These are phyloP conservation scores for Xylariomycetidae sp. DNA, from an alignment of 2,329 filamentous ascomycete species.

Conservation along the genomic window DNA sequence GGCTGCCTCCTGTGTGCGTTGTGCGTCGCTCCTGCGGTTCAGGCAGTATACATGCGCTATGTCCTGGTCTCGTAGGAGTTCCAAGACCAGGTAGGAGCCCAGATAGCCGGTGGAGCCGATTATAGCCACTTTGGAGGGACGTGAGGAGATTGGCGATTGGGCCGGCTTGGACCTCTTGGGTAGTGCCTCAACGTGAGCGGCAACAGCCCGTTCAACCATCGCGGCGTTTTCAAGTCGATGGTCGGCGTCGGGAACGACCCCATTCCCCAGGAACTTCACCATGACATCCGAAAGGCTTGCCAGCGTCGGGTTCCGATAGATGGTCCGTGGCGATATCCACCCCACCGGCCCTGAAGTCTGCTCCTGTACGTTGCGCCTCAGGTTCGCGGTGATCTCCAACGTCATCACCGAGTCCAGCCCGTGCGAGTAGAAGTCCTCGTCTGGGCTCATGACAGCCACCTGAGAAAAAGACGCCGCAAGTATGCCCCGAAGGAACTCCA, in stretches of 20 bases:
- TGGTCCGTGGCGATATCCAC: conserved; percentile 11
- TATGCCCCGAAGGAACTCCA: no score
- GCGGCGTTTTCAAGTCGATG: no score
- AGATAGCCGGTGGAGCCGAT: conserved; percentile 14
- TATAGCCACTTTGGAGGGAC: conserved; percentile 7
- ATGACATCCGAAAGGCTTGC: conserved; percentile 3
- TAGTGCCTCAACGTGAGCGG: no score
- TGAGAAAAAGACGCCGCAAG: no score
- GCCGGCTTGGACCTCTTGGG: no score
- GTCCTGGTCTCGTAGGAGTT: conserved; percentile 2
- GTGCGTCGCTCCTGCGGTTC: conserved; percentile 2
- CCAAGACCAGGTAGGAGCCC: conserved; percentile 4
- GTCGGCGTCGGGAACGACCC: background rate
- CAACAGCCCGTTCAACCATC: no score
- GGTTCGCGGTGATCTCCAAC: conserved; percentile 5
- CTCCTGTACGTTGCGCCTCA: conserved; percentile 9
- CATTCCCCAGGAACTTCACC: conserved; percentile 8
- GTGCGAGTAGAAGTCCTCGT: conserved; percentile 9
- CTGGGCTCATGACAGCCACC: conserved; percentile 1
- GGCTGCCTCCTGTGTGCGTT: background rate
- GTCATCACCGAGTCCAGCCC: conserved; percentile 11
- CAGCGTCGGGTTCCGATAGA: conserved; percentile 12
- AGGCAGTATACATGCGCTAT: conserved; percentile 7
- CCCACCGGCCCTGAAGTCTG: conserved; percentile 2
- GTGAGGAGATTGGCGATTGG: no score